These are phyloP conservation scores for Coniferiporia weirii DNA, from an alignment of 1,284 basidiomycete species.

Conservation along the genomic window DNA sequence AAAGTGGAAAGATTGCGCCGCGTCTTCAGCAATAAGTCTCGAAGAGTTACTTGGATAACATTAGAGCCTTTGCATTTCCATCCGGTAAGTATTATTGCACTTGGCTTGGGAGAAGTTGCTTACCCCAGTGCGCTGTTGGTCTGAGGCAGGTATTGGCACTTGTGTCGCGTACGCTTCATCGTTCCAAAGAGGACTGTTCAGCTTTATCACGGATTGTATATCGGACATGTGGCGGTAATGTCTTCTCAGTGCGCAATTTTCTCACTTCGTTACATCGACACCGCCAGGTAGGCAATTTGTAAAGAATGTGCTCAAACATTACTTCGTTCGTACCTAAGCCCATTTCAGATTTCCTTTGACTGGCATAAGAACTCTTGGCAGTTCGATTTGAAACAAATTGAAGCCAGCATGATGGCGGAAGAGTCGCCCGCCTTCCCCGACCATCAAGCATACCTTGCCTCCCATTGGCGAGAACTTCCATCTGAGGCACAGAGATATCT, in stretches of 20 bases:
- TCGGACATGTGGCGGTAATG: constrained; percentile 56
- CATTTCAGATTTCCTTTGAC: constrained; percentile 49
- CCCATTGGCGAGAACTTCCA: constrained; percentile 55
- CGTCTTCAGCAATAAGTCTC: constrained; percentile 52
- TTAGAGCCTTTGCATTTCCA: constrained; percentile 53
- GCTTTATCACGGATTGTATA: constrained; percentile 51
- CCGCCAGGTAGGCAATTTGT: constrained; percentile 21
- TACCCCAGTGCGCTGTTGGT: not conserved
- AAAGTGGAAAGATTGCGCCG: constrained; percentile 45
- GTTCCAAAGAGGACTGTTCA: constrained; percentile 50
- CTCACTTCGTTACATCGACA: constrained; percentile 55
- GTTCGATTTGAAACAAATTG: constrained; percentile 53
- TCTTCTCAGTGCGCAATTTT: constrained; percentile 58
- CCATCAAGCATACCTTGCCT: constrained; percentile 54
- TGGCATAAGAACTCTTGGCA: constrained; percentile 59
- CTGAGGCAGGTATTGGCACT: constrained; percentile 32
- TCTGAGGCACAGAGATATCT: constrained; percentile 61
- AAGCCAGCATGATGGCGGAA: constrained; percentile 46
- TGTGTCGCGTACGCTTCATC: constrained; percentile 56
- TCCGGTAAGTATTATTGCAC: constrained; percentile 32
- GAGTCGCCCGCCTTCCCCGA: constrained; percentile 49
- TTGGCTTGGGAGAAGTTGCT: not conserved
- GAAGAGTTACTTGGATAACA: constrained; percentile 54
- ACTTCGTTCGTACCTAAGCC: constrained; percentile 8
- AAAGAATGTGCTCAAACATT: not conserved